Evolutionary conservation across 352 stramenopile species (phyloP).

Genomic region (Phytopythium montanum): DNA sequence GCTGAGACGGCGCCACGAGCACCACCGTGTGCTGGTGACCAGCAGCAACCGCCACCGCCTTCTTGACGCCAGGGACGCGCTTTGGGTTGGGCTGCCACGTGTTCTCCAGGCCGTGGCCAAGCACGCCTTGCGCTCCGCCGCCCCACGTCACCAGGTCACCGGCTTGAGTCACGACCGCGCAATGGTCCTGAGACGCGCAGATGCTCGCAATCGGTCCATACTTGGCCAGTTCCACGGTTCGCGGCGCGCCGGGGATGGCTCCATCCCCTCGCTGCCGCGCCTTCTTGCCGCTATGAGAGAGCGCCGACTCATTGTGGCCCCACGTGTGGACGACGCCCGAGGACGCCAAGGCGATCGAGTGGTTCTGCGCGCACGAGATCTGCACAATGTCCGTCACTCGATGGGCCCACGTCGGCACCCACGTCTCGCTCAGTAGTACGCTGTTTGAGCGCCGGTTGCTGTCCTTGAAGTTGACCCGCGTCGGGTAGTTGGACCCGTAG

Average conservation of each 20-base stretch:
- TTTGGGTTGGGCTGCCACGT: slow-evolving; percentile 82
- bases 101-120: slow-evolving; percentile 66
- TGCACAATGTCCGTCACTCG: slow-evolving; percentile 52
- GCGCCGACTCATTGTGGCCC: slow-evolving; percentile 63
- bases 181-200: slow-evolving; percentile 74
- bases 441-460: slow-evolving; percentile 22
- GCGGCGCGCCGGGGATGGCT: slow-evolving; percentile 36
- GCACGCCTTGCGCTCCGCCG: slow-evolving; percentile 57
- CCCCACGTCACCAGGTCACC: slow-evolving; percentile 78
- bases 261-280: slow-evolving; percentile 13
- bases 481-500: slow-evolving; percentile 66
- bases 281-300: slow-evolving; percentile 34
- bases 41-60: slow-evolving; percentile 55
- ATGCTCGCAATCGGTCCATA: slow-evolving; percentile 52
- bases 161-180: slow-evolving; percentile 57
- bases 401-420: slow-evolving; percentile 54
- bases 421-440: slow-evolving; percentile 49
- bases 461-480: slow-evolving; percentile 52
- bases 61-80: slow-evolving; percentile 68
- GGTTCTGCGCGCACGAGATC: slow-evolving; percentile 71
- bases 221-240: slow-evolving; percentile 34
- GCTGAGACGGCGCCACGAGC: slow-evolving; percentile 44
- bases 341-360: slow-evolving; percentile 71
- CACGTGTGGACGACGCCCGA: slow-evolving; percentile 72
- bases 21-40: slow-evolving; percentile 77